These are phyloP conservation scores for Thermoascus crustaceus DNA, from an alignment of 2,329 filamentous ascomycete genomes.

Conservation along the genomic window DNA sequence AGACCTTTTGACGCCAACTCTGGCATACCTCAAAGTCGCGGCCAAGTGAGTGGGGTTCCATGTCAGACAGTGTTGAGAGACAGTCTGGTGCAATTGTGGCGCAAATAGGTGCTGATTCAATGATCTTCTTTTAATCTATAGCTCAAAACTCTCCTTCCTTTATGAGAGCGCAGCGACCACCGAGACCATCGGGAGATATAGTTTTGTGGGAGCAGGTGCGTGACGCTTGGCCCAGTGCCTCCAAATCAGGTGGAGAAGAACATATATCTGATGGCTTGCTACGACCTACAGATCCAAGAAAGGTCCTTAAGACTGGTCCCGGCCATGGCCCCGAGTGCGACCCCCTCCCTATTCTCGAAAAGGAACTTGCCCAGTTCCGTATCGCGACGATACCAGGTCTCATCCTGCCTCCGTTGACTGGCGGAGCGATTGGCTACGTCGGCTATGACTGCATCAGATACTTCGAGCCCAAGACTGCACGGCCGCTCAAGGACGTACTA, in stretches of 20 bases:
- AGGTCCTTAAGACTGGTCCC: constrained; percentile 78
- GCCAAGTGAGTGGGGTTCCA: constrained; percentile 56
- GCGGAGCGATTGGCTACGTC: constrained; percentile 91
- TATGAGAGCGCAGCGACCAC: constrained; percentile 90
- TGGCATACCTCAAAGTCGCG: constrained; percentile 87
- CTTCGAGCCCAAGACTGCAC: constrained; percentile 93
- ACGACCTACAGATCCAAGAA: constrained; percentile 47
- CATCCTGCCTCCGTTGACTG: constrained; percentile 74
- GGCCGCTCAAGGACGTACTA: constrained; percentile 79
- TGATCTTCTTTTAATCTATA: constrained; percentile 9
- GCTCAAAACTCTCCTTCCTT: constrained; percentile 77
- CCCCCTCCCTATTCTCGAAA: constrained; percentile 73
- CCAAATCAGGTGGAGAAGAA: not conserved
- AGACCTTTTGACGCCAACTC: constrained; percentile 88
- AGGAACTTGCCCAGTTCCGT: constrained; percentile 67
- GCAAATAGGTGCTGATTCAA: not conserved
- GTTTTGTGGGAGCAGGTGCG: constrained; percentile 76
- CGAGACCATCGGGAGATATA: constrained; percentile 88
- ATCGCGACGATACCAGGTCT: constrained; percentile 78
- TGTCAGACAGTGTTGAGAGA: not conserved
- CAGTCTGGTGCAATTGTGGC: not conserved
- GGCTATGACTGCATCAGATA: constrained; percentile 97
- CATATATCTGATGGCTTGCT: constrained; percentile 2
- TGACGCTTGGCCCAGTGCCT: constrained; percentile 6
- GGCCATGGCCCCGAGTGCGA: constrained; percentile 79